Conservation (phyloP, 768 basidiomycete species). For the Russula lepida region DNA sequence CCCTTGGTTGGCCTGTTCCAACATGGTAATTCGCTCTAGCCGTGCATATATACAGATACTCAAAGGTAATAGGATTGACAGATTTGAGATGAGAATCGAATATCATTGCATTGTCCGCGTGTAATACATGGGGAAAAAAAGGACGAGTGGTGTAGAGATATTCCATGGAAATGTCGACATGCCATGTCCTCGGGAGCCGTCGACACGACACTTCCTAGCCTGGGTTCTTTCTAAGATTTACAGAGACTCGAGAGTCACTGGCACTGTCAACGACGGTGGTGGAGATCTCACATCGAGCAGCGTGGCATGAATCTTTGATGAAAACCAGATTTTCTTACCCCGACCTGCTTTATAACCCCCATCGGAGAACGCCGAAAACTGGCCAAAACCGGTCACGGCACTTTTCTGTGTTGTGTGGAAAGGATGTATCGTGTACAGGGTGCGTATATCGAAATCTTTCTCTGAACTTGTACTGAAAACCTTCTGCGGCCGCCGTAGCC, state of each 20-base stretch:
- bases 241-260: constrained; percentile 50
- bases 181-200: constrained; percentile 44
- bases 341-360: constrained; percentile 19
- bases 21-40: too few relatives aligned
- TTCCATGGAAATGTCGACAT: constrained; percentile 55
- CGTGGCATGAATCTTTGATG: constrained; percentile 52
- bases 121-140: background rate
- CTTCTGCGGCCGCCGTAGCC: constrained; percentile 28
- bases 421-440: too few relatives aligned
- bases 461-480: background rate
- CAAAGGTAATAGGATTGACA: background rate
- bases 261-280: constrained; percentile 56
- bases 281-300: constrained; percentile 44
- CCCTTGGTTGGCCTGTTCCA: too few relatives aligned
- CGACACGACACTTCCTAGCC: constrained; percentile 61
- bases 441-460: background rate
- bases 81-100: background rate
- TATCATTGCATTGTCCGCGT: background rate
- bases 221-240: constrained; percentile 47
- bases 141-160: constrained; percentile 25
- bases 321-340: constrained; percentile 20
- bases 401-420: too few relatives aligned
- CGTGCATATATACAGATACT: background rate
- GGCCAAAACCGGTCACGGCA: too few relatives aligned
- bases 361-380: background rate